These are phyloP conservation scores for Alternaria solani DNA, from an alignment of 2,329 filamentous ascomycete species.

Conservation along the genomic window DNA sequence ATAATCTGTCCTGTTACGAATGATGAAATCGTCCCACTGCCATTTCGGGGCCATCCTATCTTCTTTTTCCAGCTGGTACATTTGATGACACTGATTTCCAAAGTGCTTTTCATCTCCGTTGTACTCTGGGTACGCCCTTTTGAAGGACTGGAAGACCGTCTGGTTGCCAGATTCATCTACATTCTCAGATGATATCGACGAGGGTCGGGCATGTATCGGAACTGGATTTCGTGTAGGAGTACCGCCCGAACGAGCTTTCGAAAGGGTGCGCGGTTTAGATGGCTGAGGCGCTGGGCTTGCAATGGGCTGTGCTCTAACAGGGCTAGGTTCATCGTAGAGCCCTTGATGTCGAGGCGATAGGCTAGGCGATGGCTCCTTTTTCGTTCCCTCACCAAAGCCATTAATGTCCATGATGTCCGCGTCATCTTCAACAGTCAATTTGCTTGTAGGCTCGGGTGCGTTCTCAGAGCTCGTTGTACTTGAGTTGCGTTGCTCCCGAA, in stretches of 20 bases:
- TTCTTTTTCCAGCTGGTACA: slow-evolving; percentile 37
- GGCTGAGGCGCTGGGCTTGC: neutral
- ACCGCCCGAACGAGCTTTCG: neutral
- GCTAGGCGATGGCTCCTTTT: neutral
- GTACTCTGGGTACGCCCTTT: slow-evolving; percentile 48
- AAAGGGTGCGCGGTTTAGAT: neutral
- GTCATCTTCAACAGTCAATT: neutral
- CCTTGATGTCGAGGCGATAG: slow-evolving; percentile 33
- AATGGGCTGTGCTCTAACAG: neutral
- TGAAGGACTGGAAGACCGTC: slow-evolving; percentile 40
- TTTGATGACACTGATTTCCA: slow-evolving; percentile 36
- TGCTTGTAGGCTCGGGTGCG: slow-evolving; percentile 4
- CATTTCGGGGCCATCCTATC: slow-evolving; percentile 48
- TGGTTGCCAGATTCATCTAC: neutral
- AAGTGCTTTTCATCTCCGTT: slow-evolving; percentile 45
- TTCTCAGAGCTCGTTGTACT: slow-evolving; percentile 23
- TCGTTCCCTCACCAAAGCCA: neutral
- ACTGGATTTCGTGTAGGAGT: neutral
- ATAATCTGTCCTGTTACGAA: slow-evolving; percentile 47
- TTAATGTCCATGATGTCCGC: slow-evolving; percentile 18
- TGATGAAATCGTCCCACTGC: slow-evolving; percentile 53
- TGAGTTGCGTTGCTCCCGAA: slow-evolving; percentile 24
- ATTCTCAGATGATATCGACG: neutral
- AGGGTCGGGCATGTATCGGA: neutral
- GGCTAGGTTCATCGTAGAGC: slow-evolving; percentile 27